Base-by-base conservation (phyloP, 805 yeast genomes). In the Kuraishia cidri region DNA sequence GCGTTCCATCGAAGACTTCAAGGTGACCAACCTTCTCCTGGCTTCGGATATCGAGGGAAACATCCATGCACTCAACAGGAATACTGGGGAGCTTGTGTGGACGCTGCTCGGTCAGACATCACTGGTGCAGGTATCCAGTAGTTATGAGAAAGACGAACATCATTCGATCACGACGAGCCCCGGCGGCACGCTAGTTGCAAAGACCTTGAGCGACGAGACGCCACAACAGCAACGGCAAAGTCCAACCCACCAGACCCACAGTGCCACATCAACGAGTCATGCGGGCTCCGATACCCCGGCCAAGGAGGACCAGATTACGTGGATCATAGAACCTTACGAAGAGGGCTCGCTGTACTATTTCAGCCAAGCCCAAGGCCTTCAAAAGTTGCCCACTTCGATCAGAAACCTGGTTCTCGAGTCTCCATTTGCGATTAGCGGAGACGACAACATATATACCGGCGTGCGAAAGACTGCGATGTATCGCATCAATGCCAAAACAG, bases 301-400 rank as follows among this genome's bases (percentile, higher is more conserved):
- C n/a, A 25, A 24, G 22, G 34, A 41, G 23, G 52, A 52, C 3
- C 60, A 62, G 14, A 45, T 67, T 32, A 71, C 79, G 0, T 83
- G 97, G 90, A 78, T 90, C 33, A 90, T 92, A 1, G 98, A 92
- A 44, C 97, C 97, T 0, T 72, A 69, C 41, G 79, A 77, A 4
- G 95, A 83, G 37, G 98, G 98, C 1, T 62, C 79, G 0, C 62
- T 92, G 3, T 88, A 79, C 52, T 85, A 77, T 49, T 90, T 90
- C 55, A 77, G 83, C 11, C 75, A 77, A 12, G 72, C 72, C 22
- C 60, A 58, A 15, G 97, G 97, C 0, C 56, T 92, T 16, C 85
- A 82, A 47, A 80, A 74, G 48, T 64, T 92, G 3, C 96, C 97
- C 0, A 71, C 90, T 0, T 69, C 86, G 5, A 82, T 92, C 17